phyloP scores from a whole-genome alignment of 192 early-diverging fungal genomes.

The Linnemannia exigua region DNA sequence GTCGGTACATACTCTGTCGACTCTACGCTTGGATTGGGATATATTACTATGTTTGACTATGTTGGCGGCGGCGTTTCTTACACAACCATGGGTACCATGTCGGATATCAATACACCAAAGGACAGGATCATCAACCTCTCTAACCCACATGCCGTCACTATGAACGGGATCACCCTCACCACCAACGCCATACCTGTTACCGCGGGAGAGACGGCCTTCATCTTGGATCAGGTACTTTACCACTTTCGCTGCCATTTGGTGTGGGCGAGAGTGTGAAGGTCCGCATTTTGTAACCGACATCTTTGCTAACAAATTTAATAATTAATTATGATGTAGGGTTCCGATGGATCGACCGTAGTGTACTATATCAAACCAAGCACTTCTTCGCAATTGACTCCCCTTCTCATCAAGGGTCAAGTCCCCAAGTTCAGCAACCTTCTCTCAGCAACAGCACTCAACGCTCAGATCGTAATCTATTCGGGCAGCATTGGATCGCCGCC shows the following conservation, averaged over 20 bases:
- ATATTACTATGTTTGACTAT: slow-evolving; percentile 31
- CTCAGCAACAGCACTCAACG: slow-evolving; percentile 12
- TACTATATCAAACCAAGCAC: slow-evolving; percentile 25
- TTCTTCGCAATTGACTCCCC: slow-evolving; percentile 10
- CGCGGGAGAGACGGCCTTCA: slow-evolving; percentile 20
- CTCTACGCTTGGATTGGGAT: slow-evolving; percentile 21
- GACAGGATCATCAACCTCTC: slow-evolving; percentile 17
- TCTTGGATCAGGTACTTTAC: slow-evolving; percentile 34
- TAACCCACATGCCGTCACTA: slow-evolving; percentile 17
- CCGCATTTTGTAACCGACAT: too few relatives aligned
- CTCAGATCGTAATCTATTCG: slow-evolving; percentile 21
- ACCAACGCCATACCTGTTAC: slow-evolving; percentile 36
- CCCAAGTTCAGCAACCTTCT: slow-evolving; percentile 18
- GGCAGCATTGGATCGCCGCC: not conserved
- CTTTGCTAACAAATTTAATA: too few relatives aligned
- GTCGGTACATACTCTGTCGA: slow-evolving; percentile 27
- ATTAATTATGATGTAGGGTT: slow-evolving; percentile 22
- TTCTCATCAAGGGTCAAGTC: slow-evolving; percentile 21
- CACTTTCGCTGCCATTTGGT: too few relatives aligned
- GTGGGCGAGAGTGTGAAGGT: too few relatives aligned
- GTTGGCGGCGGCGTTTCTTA: slow-evolving; percentile 17
- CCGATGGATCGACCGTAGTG: slow-evolving; percentile 23
- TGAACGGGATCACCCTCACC: slow-evolving; percentile 19
- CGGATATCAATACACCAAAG: not conserved
- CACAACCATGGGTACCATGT: not conserved